phyloP scores from a whole-genome alignment of 2,329 filamentous ascomycete species.

The Ceratocystiopsis minuta region DNA sequence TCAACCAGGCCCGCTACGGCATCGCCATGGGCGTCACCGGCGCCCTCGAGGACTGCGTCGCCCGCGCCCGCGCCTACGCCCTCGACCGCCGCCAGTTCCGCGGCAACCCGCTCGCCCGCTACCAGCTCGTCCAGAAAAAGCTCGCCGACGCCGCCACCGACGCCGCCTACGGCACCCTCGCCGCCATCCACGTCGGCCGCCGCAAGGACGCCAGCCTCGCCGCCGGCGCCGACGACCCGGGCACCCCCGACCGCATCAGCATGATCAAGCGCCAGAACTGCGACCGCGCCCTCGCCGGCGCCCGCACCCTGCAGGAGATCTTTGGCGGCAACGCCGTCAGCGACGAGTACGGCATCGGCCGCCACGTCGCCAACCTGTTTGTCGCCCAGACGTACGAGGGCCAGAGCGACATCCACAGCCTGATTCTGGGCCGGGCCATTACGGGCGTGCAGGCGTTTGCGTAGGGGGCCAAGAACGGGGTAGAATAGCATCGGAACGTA shows the following conservation, averaged over 20 bases:
- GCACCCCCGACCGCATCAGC: constrained; percentile 79
- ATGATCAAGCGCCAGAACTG: constrained; percentile 98
- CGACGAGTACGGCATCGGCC: constrained; percentile 88
- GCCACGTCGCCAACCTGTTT: constrained; percentile 90
- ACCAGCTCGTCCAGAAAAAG: constrained; percentile 97
- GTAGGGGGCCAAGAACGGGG: no score
- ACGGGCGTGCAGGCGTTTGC: constrained; percentile 54
- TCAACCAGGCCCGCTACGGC: constrained; percentile 85
- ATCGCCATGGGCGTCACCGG: constrained; percentile 91
- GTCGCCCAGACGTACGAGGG: constrained; percentile 98
- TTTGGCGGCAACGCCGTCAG: constrained; percentile 97
- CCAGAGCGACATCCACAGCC: constrained; percentile 87
- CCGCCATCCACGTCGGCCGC: constrained; percentile 75
- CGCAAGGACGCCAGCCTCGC: constrained; percentile 87
- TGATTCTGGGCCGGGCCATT: constrained; percentile 51
- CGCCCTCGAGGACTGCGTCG: constrained; percentile 80
- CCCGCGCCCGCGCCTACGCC: constrained; percentile 66
- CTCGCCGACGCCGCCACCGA: constrained; percentile 83
- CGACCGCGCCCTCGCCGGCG: constrained; percentile 66
- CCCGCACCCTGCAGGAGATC: constrained; percentile 73
- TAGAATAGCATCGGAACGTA: no score
- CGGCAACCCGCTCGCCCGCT: constrained; percentile 82
- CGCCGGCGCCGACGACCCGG: constrained; percentile 41
- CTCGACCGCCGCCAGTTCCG: constrained; percentile 93
- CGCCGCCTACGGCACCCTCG: constrained; percentile 77